Conservation (phyloP, 768 basidiomycete genomes). For the Cubamyces sp. region DNA sequence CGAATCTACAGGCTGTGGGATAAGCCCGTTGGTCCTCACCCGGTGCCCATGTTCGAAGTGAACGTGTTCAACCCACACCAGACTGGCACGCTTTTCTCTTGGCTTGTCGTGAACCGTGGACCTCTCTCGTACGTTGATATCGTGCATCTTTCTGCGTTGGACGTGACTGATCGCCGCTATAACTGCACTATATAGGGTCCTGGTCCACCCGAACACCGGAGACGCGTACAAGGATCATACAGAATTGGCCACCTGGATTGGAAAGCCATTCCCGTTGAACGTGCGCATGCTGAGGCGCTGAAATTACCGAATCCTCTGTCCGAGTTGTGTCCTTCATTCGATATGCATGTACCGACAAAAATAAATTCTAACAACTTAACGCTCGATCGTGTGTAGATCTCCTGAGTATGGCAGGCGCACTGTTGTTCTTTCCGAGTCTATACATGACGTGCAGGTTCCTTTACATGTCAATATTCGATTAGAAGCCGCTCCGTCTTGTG, state of each 20-base stretch:
- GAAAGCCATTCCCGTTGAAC: conserved; percentile 59
- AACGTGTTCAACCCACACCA: conserved; percentile 69
- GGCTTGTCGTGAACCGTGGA: conserved; percentile 68
- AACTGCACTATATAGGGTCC: conserved; percentile 48
- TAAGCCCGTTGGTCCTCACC: conserved; percentile 66
- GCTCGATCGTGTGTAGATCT: no score
- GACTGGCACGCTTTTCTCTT: conserved; percentile 70
- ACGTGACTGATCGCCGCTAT: no score
- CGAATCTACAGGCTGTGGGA: conserved; percentile 68
- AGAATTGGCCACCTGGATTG: conserved; percentile 70
- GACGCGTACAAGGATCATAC: conserved; percentile 62
- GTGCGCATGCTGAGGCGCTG: conserved; percentile 39
- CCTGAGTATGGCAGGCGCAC: no score
- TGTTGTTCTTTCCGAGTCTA: no score
- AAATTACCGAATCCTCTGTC: no score
- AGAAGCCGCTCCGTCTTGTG: no score
- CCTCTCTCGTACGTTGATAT: conserved; percentile 66
- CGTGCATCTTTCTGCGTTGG: no score
- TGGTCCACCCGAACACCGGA: conserved; percentile 73
- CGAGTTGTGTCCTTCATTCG: no score
- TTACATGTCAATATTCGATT: no score
- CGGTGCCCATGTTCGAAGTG: conserved; percentile 74
- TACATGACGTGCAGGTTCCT: no score
- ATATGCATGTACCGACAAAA: no score
- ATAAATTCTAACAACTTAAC: no score